These are phyloP conservation scores for Cymbidium sinense DNA, from an alignment of 106 monocot species.

Conservation along the genomic window DNA sequence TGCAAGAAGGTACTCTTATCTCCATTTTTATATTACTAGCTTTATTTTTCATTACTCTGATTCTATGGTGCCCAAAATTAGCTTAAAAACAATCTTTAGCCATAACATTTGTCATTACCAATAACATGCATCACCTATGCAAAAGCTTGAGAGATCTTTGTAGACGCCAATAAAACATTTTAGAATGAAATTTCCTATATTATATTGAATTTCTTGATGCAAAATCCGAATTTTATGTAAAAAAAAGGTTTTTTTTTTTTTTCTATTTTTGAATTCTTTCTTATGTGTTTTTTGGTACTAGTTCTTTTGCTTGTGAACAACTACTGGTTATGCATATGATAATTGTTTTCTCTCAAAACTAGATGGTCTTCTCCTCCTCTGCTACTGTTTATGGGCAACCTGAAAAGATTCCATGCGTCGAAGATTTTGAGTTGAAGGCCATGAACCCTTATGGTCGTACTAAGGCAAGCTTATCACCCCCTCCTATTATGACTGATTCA, in stretches of 20 bases:
- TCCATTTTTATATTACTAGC: not conserved
- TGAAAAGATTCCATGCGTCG: slow-evolving; percentile 78
- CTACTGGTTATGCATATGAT: not conserved
- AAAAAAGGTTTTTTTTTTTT: too few relatives aligned
- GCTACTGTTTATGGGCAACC: slow-evolving; percentile 91
- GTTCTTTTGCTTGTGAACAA: not conserved
- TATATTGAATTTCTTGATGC: not conserved
- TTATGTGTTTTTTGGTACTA: not conserved
- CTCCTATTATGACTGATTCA: not conserved
- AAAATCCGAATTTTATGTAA: not conserved
- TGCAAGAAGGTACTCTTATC: slow-evolving; percentile 65
- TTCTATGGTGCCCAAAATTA: not conserved
- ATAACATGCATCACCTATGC: not conserved
- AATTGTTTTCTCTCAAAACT: not conserved
- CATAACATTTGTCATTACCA: not conserved
- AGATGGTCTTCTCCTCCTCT: slow-evolving; percentile 94
- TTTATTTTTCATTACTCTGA: not conserved
- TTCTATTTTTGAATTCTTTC: not conserved
- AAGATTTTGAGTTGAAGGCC: slow-evolving; percentile 69
- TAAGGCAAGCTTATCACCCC: slow-evolving; percentile 37
- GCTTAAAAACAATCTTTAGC: not conserved
- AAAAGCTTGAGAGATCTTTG: not conserved
- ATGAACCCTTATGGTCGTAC: slow-evolving; percentile 93
- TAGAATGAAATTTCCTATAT: not conserved
- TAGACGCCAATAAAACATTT: not conserved